Conservation (phyloP, 2,329 filamentous ascomycete genomes). For the Pseudocercospora ulei region DNA sequence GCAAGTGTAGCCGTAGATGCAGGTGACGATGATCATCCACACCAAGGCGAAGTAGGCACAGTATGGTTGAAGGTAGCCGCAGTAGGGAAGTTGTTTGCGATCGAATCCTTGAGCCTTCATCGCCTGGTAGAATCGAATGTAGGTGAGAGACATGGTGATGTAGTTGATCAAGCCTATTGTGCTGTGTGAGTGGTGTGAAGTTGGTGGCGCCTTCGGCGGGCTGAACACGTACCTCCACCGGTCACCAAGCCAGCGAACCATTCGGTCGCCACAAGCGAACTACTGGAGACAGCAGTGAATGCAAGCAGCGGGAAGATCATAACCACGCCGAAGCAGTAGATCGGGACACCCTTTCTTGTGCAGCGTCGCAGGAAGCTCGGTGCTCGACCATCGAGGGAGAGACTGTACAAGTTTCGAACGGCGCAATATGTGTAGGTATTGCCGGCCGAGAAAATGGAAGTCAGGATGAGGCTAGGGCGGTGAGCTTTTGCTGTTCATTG, state of each 20-base stretch:
- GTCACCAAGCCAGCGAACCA: slow-evolving; percentile 49
- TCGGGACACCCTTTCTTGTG: slow-evolving; percentile 52
- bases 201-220: slow-evolving; percentile 3
- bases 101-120: slow-evolving; percentile 45
- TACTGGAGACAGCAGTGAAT: slow-evolving; percentile 32
- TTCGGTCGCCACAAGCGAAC: slow-evolving; percentile 29
- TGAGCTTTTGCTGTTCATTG: not conserved
- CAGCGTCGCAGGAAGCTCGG: slow-evolving; percentile 49
- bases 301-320: slow-evolving; percentile 35
- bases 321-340: slow-evolving; percentile 49
- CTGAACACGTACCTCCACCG: slow-evolving; percentile 38
- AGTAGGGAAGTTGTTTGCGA: slow-evolving; percentile 49
- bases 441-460: slow-evolving; percentile 48
- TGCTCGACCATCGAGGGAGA: slow-evolving; percentile 47
- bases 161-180: slow-evolving; percentile 51
- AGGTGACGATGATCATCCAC: slow-evolving; percentile 34
- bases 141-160: slow-evolving; percentile 51
- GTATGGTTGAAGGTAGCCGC: slow-evolving; percentile 49
- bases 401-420: slow-evolving; percentile 45
- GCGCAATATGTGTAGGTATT: slow-evolving; percentile 50
- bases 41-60: slow-evolving; percentile 37
- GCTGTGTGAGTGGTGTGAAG: slow-evolving; percentile 1
- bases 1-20: slow-evolving; percentile 49
- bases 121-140: slow-evolving; percentile 50
- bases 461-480: slow-evolving; percentile 35